Evolutionary conservation across 768 basidiomycete species (phyloP).

Genomic region (Neoboletus subvelutipes): DNA sequence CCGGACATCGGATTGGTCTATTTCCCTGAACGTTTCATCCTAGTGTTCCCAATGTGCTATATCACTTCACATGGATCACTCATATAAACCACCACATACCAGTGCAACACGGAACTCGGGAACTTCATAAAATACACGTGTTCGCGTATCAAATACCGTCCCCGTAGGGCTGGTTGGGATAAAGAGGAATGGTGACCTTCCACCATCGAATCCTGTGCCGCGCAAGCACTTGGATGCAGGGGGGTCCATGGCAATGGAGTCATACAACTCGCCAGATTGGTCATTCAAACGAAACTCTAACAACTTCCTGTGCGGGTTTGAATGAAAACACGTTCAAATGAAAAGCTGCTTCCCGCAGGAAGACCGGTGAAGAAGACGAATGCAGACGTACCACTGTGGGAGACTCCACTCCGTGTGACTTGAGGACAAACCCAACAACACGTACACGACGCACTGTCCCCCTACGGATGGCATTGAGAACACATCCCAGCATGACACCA

Average conservation of each 20-base stretch:
- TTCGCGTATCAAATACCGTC: background rate
- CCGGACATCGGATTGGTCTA: too few relatives aligned
- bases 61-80: too few relatives aligned
- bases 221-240: background rate
- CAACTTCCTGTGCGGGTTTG: background rate
- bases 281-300: background rate
- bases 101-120: background rate
- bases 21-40: too few relatives aligned
- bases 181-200: background rate
- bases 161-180: background rate
- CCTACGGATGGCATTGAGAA: background rate
- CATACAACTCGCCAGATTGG: background rate
- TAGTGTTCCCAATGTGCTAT: too few relatives aligned
- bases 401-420: too few relatives aligned
- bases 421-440: background rate
- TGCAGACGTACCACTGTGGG: too few relatives aligned
- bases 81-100: too few relatives aligned
- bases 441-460: background rate
- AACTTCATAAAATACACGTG: background rate
- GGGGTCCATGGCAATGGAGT: background rate
- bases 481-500: too few relatives aligned
- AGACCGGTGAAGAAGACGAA: too few relatives aligned
- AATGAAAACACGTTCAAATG: background rate
- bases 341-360: too few relatives aligned
- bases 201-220: rapidly evolving